A percentile compares a stretch with the other conserved stretches of the same genome.
These are phyloP conservation scores for Fraxinus dipetala DNA, from an alignment of 305 asterid genomes.

Conservation along the genomic window DNA sequence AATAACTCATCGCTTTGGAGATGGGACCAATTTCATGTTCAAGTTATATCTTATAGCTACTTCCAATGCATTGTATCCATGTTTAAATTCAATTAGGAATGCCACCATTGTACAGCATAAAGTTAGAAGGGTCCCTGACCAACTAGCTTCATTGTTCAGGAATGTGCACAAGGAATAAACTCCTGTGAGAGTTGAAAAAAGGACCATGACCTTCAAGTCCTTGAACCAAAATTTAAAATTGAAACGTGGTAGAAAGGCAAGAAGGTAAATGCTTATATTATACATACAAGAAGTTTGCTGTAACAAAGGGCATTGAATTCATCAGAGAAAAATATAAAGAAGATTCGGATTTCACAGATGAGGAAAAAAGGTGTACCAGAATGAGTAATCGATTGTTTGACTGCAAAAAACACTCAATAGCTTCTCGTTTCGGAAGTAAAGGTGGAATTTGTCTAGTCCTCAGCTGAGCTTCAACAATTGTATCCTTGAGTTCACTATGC, in stretches of 20 bases:
- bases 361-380: slow-evolving; percentile 43
- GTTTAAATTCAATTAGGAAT: neutral
- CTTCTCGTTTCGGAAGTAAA: slow-evolving; percentile 55
- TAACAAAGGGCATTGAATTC: neutral
- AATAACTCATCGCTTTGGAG: neutral
- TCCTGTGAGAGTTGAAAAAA: neutral
- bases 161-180: neutral
- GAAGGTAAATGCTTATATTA: neutral
- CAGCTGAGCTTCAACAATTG: slow-evolving; percentile 83
- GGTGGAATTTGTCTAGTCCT: slow-evolving; percentile 87
- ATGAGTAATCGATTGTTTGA: slow-evolving; percentile 76
- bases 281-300: neutral
- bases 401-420: slow-evolving; percentile 51
- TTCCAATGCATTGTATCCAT: neutral
- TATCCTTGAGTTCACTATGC: slow-evolving; percentile 83
- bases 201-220: neutral
- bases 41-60: neutral
- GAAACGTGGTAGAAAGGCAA: neutral
- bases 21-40: neutral
- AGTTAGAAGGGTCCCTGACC: neutral
- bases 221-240: neutral
- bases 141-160: neutral
- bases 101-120: neutral
- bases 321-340: neutral
- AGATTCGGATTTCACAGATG: slow-evolving; percentile 6